A percentile compares a stretch with the other conserved stretches of the same genome.
phyloP scores from a whole-genome alignment of 768 basidiomycete species.

The Obba rivulosa region DNA sequence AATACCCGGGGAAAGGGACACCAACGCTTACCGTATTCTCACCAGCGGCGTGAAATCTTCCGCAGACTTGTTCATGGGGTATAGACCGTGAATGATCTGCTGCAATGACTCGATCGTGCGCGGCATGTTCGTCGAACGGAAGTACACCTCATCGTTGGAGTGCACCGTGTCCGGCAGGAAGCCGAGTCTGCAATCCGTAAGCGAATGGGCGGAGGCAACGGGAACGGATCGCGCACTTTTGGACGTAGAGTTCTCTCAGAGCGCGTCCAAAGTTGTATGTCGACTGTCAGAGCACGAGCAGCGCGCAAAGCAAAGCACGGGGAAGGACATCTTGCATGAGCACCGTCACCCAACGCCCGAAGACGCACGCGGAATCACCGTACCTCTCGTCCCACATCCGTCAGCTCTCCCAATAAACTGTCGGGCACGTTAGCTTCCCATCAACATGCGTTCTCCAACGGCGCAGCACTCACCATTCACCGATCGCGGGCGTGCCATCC shows the following conservation, averaged over 20 bases:
- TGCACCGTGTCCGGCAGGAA: slow-evolving; percentile 54
- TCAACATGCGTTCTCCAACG: neutral
- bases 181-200: slow-evolving; percentile 39
- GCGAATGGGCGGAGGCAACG: neutral
- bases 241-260: slow-evolving; percentile 59
- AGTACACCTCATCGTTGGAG: slow-evolving; percentile 47
- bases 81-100: slow-evolving; percentile 70
- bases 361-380: slow-evolving; percentile 1
- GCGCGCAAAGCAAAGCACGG: neutral
- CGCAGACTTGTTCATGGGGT: slow-evolving; percentile 48
- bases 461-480: slow-evolving; percentile 31
- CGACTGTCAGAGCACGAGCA: slow-evolving; percentile 35
- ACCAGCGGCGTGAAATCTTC: slow-evolving; percentile 42
- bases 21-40: slow-evolving; percentile 45
- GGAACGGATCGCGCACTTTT: slow-evolving; percentile 38
- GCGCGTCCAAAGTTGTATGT: slow-evolving; percentile 58
- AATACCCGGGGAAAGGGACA: neutral
- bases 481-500: slow-evolving; percentile 56
- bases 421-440: neutral
- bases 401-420: slow-evolving; percentile 69
- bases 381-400: slow-evolving; percentile 66
- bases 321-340: slow-evolving; percentile 3
- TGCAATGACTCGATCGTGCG: slow-evolving; percentile 72
- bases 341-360: neutral
- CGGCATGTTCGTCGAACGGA: slow-evolving; percentile 74